phyloP scores from a whole-genome alignment of 352 stramenopile genomes.

The Thraustochytrium sp. region DNA sequence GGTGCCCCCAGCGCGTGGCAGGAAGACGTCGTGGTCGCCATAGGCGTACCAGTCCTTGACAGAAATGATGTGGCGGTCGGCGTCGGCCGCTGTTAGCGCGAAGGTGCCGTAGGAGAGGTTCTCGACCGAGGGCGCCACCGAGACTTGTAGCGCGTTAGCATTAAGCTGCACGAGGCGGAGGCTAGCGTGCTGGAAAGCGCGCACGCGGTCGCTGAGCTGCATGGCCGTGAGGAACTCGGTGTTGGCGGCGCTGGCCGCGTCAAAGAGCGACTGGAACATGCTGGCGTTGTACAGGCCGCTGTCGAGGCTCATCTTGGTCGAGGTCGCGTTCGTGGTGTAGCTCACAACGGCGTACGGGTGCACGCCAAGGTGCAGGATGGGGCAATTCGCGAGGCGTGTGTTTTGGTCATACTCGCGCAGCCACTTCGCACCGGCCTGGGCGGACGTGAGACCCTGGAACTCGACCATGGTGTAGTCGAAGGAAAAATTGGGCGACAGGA shows the following conservation, averaged over 20 bases:
- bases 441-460: background rate
- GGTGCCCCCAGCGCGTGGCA: background rate
- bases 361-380: background rate
- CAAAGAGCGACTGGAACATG: background rate
- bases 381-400: constrained; percentile 4
- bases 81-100: background rate
- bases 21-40: background rate
- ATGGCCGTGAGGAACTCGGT: constrained; percentile 41
- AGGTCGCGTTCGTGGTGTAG: background rate
- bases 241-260: background rate
- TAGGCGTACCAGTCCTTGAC: constrained; percentile 36
- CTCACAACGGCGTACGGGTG: background rate
- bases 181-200: background rate
- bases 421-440: background rate
- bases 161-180: background rate
- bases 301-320: background rate
- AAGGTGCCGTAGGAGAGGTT: background rate
- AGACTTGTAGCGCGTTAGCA: background rate
- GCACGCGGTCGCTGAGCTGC: constrained; percentile 39
- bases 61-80: background rate
- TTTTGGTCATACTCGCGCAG: background rate
- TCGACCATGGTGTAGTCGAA: constrained; percentile 42
- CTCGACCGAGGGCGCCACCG: background rate
- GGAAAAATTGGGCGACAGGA: constrained; percentile 29
- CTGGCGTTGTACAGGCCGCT: background rate